Conservation (phyloP, 257 asterid species). For the Capsicum baccatum region DNA sequence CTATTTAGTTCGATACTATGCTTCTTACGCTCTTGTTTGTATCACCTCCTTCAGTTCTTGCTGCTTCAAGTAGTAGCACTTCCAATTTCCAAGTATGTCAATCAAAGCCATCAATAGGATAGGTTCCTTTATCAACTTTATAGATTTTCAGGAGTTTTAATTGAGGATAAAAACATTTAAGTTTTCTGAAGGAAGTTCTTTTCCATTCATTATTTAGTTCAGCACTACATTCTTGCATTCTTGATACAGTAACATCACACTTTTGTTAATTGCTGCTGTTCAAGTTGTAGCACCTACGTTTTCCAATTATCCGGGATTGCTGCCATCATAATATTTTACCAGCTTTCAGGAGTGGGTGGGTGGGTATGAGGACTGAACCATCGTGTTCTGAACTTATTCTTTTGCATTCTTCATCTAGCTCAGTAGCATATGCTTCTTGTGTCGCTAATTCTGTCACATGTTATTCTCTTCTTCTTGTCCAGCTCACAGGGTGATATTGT, state of each 20-base stretch:
- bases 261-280: background rate
- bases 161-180: background rate
- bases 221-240: background rate
- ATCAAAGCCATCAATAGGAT: background rate
- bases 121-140: background rate
- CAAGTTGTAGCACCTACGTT: background rate
- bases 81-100: background rate
- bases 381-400: background rate
- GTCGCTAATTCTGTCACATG: background rate
- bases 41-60: slow-evolving; percentile 16
- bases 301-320: background rate
- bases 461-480: background rate
- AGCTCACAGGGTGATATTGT: background rate
- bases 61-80: background rate
- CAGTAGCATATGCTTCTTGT: background rate
- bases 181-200: background rate
- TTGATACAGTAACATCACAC: background rate
- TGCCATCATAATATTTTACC: background rate
- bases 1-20: background rate
- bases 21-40: background rate
- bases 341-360: background rate
- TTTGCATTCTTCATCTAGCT: slow-evolving; percentile 14
- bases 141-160: background rate
- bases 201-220: background rate
- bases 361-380: background rate